phyloP scores from a whole-genome alignment of 2,329 filamentous ascomycete genomes.

The Ceratocystis alfenasii region DNA sequence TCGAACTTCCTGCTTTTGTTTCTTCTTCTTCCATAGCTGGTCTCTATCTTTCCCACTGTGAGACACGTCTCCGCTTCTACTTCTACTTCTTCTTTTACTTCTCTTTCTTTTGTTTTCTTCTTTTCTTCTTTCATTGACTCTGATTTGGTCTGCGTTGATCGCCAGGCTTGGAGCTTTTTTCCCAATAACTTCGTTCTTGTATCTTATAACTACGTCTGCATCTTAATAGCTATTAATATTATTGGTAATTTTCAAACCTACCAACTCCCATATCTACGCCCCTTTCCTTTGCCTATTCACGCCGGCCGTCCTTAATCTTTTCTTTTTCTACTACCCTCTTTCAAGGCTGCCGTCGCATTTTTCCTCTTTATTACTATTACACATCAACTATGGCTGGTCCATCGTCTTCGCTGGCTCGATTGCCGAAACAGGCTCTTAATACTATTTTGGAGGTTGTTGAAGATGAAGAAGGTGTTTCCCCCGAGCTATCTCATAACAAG shows the following conservation, averaged over 20 bases:
- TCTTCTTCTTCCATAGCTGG: conserved; percentile 26
- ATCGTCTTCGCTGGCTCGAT: conserved; percentile 44
- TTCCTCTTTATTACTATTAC: conserved; percentile 26
- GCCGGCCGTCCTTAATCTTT: conserved; percentile 15
- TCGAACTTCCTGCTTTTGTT: background rate
- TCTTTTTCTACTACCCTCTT: conserved; percentile 1
- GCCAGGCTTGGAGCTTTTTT: background rate
- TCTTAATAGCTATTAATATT: conserved; percentile 7
- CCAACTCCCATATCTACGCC: conserved; percentile 6
- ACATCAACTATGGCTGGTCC: background rate
- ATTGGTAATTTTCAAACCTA: conserved; percentile 12
- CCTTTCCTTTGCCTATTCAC: conserved; percentile 6
- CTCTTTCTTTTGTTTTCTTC: conserved; percentile 24
- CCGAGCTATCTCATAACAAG: background rate
- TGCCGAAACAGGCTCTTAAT: conserved; percentile 45
- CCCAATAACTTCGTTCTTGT: conserved; percentile 23
- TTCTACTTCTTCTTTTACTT: conserved; percentile 25
- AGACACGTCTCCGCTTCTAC: conserved; percentile 28
- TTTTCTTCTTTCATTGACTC: background rate
- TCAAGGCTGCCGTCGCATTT: conserved; percentile 10
- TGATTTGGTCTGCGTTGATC: background rate
- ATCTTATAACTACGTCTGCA: conserved; percentile 22
- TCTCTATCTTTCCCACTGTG: conserved; percentile 21
- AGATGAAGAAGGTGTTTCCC: conserved; percentile 25
- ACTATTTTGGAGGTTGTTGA: conserved; percentile 51